These are phyloP conservation scores for Saccharomyces hybrid DNA, from an alignment of 1,139 yeast species.

Conservation along the genomic window DNA sequence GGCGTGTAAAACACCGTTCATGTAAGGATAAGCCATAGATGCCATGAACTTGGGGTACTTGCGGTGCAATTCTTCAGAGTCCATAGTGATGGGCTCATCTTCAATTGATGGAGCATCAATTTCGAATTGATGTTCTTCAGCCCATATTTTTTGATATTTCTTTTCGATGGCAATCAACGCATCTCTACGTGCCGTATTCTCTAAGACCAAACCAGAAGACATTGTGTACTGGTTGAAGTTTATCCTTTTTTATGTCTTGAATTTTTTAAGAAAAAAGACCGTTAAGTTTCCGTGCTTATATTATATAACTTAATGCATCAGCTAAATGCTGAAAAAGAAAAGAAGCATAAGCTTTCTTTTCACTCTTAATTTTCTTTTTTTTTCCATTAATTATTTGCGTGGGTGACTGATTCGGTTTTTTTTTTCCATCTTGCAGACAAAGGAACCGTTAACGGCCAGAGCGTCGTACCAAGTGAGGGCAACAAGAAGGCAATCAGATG, in stretches of 20 bases:
- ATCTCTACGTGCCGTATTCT: slow-evolving; percentile 84
- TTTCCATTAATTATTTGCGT: not conserved
- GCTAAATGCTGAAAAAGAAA: not conserved
- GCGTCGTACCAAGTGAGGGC: not conserved
- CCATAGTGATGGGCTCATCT: slow-evolving; percentile 51
- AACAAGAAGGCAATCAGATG: not conserved
- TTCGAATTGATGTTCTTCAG: slow-evolving; percentile 76
- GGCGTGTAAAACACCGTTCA: slow-evolving; percentile 98
- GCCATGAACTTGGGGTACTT: slow-evolving; percentile 82
- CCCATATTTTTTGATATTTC: slow-evolving; percentile 84
- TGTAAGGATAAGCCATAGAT: slow-evolving; percentile 97
- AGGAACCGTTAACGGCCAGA: not conserved
- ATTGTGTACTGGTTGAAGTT: not conserved
- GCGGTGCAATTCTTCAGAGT: slow-evolving; percentile 60
- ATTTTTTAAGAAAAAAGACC: not conserved
- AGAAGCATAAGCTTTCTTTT: not conserved
- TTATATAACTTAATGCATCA: not conserved
- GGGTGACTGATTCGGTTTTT: not conserved
- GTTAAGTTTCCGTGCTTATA: not conserved
- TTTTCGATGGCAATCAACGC: slow-evolving; percentile 82
- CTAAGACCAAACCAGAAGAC: slow-evolving; percentile 30
- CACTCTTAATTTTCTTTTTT: not conserved
- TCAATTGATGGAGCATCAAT: slow-evolving; percentile 79
- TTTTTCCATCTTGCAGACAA: not conserved
- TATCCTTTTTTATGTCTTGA: not conserved